Conservation (phyloP, 768 basidiomycete species). For the Piloderma croceum region DNA sequence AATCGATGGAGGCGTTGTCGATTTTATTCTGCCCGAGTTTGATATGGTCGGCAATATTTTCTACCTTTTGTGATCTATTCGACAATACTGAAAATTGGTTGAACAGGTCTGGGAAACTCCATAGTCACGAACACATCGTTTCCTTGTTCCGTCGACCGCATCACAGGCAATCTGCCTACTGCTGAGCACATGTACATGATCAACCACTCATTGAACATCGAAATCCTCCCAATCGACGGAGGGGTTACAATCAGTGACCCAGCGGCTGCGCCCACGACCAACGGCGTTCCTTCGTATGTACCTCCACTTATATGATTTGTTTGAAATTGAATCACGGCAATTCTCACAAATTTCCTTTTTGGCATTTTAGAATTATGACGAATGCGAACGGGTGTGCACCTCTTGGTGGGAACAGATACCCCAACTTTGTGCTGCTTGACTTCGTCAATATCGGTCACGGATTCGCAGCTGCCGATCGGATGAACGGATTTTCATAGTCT, state of each 20-base stretch:
- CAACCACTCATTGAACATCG: conserved; percentile 51
- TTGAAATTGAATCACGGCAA: too few relatives aligned
- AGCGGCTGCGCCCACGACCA: conserved; percentile 23
- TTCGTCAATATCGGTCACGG: conserved; percentile 45
- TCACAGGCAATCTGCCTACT: conserved; percentile 39
- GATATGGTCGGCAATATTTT: too few relatives aligned
- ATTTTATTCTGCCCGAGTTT: background rate
- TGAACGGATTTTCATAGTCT: conserved; percentile 34
- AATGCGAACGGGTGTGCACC: conserved; percentile 40
- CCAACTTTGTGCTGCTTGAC: conserved; percentile 51
- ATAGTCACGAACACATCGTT: conserved; percentile 43
- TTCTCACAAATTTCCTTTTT: too few relatives aligned
- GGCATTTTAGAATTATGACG: conserved; percentile 32
- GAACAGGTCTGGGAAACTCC: conserved; percentile 52
- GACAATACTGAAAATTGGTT: conserved; percentile 2
- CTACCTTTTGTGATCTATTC: too few relatives aligned
- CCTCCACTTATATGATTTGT: conserved; percentile 10
- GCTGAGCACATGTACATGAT: conserved; percentile 53
- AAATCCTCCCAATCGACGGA: conserved; percentile 25
- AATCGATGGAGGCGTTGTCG: background rate
- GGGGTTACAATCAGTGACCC: conserved; percentile 25
- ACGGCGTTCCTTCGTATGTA: conserved; percentile 24
- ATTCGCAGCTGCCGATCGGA: conserved; percentile 34
- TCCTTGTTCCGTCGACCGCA: conserved; percentile 51
- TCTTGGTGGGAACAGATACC: conserved; percentile 39